phyloP scores from a whole-genome alignment of 192 early-diverging fungal genomes.

The Backusella mclennaniae region DNA sequence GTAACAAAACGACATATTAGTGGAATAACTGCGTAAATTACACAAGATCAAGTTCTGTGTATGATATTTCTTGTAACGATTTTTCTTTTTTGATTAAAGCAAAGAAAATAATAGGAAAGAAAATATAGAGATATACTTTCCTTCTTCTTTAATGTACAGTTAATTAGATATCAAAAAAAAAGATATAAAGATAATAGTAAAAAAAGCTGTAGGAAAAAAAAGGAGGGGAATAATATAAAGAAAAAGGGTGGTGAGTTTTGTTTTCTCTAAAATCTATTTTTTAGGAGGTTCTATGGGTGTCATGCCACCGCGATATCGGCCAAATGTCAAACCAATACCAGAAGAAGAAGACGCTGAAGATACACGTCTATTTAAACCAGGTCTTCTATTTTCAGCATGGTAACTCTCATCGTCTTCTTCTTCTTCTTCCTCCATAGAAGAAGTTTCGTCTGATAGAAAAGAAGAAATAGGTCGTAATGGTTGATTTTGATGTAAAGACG shows the following conservation, averaged over 20 bases:
- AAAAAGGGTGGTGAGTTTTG: too few species aligned
- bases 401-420: neutral
- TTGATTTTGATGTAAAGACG: neutral
- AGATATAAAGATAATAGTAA: neutral
- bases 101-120: too few species aligned
- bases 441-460: constrained; percentile 12
- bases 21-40: neutral
- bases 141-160: neutral
- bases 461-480: constrained; percentile 7
- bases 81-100: too few species aligned
- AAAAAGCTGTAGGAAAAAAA: neutral
- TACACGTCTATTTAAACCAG: neutral
- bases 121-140: too few species aligned
- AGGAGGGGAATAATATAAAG: neutral
- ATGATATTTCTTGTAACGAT: too few species aligned
- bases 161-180: neutral
- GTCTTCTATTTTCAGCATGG: neutral
- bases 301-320: constrained; percentile 7
- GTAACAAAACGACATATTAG: too few species aligned
- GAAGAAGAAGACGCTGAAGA: constrained; percentile 20
- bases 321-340: constrained; percentile 13
- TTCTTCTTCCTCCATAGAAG: neutral
- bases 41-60: neutral
- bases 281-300: constrained; percentile 11
- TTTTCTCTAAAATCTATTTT: constrained; percentile 6